phyloP scores from a whole-genome alignment of 176 grass and related monocot species.

The Phoenix dactylifera region DNA sequence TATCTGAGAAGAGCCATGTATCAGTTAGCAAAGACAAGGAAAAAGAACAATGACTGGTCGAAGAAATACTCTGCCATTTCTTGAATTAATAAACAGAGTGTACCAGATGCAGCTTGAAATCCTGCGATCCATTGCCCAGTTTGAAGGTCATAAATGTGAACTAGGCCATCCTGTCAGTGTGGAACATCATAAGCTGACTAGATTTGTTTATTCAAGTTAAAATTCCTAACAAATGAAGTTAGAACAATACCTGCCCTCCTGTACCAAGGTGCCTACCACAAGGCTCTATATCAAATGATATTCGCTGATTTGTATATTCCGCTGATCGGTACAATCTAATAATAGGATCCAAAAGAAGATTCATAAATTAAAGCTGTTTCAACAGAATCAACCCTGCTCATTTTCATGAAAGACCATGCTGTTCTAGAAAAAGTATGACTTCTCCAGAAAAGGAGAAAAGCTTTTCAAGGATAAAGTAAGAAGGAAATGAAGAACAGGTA shows the following conservation, averaged over 20 bases:
- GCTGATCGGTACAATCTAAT: constrained; percentile 78
- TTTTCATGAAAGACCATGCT: no score
- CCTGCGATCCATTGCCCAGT: constrained; percentile 62
- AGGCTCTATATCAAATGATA: constrained; percentile 97
- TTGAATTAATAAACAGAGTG: constrained; percentile 12
- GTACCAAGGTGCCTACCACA: constrained; percentile 78
- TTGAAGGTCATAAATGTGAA: constrained; percentile 90
- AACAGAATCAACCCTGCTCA: no score
- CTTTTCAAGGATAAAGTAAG: no score
- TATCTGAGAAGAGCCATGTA: constrained; percentile 49
- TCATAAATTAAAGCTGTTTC: no score
- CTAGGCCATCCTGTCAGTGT: constrained; percentile 64
- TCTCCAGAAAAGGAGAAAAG: no score
- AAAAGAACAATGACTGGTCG: constrained; percentile 7
- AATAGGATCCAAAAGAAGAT: neutral
- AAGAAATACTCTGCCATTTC: neutral
- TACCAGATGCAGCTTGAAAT: constrained; percentile 92
- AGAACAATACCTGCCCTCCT: constrained; percentile 61
- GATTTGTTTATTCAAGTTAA: neutral
- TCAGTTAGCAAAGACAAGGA: neutral
- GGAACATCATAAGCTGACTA: neutral
- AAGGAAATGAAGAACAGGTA: no score
- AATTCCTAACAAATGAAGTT: neutral
- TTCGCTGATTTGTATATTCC: constrained; percentile 85
- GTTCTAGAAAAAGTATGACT: no score